These are phyloP conservation scores for Neopestalotiopsis sp. DNA, from an alignment of 2,329 filamentous ascomycete genomes.

Conservation along the genomic window DNA sequence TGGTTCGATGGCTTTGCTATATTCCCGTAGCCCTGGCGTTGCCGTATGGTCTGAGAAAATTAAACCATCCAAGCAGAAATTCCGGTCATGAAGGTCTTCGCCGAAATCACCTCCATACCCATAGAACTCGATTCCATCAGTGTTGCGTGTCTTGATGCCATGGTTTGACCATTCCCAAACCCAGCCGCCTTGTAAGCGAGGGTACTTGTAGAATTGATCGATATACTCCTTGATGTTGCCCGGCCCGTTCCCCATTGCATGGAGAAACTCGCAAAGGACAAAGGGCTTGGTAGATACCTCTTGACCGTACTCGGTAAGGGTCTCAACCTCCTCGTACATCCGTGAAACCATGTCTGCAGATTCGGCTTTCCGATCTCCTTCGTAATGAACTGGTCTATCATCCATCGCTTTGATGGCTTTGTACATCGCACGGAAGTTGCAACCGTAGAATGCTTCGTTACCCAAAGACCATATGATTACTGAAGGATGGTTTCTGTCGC, in stretches of 20 bases:
- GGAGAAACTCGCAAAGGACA: neutral
- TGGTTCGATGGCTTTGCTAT: neutral
- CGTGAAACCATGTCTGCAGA: neutral
- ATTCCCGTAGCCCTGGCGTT: neutral
- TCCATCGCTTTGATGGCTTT: neutral
- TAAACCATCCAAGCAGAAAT: neutral
- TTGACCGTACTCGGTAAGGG: neutral
- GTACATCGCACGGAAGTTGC: neutral
- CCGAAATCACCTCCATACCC: neutral
- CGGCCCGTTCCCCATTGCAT: slow-evolving; percentile 2
- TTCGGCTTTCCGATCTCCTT: neutral
- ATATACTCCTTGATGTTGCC: neutral
- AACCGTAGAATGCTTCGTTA: neutral
- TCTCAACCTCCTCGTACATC: neutral
- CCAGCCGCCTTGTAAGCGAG: neutral
- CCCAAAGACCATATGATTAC: neutral
- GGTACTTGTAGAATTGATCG: neutral
- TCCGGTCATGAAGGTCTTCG: neutral
- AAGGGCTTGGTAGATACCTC: neutral
- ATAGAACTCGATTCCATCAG: neutral
- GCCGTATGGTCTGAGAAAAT: neutral
- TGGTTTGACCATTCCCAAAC: neutral
- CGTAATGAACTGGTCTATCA: neutral
- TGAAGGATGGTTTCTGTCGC: neutral
- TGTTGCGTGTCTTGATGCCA: neutral